These are phyloP conservation scores for Papiliotrema laurentii DNA, from an alignment of 1,284 basidiomycete genomes.

Conservation along the genomic window DNA sequence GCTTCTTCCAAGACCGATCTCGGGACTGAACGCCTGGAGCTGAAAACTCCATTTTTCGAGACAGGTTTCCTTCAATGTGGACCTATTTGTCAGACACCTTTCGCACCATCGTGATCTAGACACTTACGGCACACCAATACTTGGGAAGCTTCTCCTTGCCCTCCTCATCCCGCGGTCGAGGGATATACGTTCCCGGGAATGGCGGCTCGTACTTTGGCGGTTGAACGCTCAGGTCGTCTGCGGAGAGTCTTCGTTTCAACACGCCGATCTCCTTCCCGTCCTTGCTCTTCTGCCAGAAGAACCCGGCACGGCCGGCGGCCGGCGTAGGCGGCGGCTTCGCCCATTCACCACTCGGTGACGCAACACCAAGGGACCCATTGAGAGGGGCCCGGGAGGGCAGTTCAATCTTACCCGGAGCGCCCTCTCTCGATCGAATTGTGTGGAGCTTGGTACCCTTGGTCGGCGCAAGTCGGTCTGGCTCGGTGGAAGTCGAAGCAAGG, in stretches of 20 bases:
- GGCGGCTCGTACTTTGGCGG: slow-evolving; percentile 49
- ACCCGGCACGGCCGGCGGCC: slow-evolving; percentile 25
- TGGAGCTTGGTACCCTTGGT: slow-evolving; percentile 16
- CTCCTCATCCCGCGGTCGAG: slow-evolving; percentile 59
- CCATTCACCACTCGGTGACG: slow-evolving; percentile 25
- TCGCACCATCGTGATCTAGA: neutral
- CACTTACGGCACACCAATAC: slow-evolving; percentile 67
- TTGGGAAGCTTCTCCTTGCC: slow-evolving; percentile 73
- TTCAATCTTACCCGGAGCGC: slow-evolving; percentile 17
- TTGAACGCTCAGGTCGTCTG: slow-evolving; percentile 45
- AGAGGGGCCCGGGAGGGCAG: slow-evolving; percentile 15
- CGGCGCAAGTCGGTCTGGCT: no score
- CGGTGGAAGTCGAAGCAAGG: slow-evolving; percentile 34
- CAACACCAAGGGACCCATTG: slow-evolving; percentile 4
- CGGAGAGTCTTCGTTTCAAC: slow-evolving; percentile 47
- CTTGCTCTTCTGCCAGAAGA: slow-evolving; percentile 19
- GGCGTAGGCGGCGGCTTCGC: slow-evolving; percentile 41
- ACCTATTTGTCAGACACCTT: slow-evolving; percentile 49
- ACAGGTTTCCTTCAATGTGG: slow-evolving; percentile 77
- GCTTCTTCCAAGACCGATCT: slow-evolving; percentile 86
- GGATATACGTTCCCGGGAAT: slow-evolving; percentile 35
- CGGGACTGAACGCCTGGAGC: slow-evolving; percentile 78
- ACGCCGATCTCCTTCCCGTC: slow-evolving; percentile 7
- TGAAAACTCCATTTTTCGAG: slow-evolving; percentile 91
- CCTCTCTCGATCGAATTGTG: slow-evolving; percentile 18